Evolutionary conservation across 2,329 filamentous ascomycete species (phyloP).

Genomic region (Aspergillus ochraceus): DNA sequence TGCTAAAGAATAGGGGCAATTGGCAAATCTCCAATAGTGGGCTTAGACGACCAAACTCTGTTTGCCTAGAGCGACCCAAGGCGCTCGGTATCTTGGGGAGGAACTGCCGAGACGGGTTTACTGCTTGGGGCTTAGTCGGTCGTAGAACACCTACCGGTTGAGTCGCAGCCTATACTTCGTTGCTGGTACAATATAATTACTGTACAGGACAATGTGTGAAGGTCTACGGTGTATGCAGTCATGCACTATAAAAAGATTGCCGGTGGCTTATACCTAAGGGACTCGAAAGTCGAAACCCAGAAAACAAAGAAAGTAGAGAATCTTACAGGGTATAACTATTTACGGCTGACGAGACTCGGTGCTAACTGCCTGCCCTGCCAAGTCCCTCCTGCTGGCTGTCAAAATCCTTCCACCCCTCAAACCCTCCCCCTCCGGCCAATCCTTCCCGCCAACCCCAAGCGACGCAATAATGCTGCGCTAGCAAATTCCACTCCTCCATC

Average conservation of each 20-base stretch:
- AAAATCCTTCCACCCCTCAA: constrained; percentile 39
- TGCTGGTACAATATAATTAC: too few relatives aligned
- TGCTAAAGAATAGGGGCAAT: neutral
- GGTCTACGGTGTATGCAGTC: too few relatives aligned
- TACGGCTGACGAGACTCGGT: too few relatives aligned
- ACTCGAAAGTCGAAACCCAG: neutral
- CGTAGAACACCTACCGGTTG: too few relatives aligned
- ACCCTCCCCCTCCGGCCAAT: constrained; percentile 19
- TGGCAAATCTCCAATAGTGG: neutral
- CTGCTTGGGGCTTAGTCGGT: too few relatives aligned
- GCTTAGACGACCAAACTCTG: neutral
- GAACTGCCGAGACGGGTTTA: neutral
- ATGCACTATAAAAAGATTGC: too few relatives aligned
- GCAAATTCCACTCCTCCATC: constrained; percentile 86
- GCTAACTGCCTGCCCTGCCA: neutral
- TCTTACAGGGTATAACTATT: neutral
- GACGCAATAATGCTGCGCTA: constrained; percentile 86
- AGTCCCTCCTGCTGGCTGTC: constrained; percentile 24
- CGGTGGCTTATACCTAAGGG: too few relatives aligned
- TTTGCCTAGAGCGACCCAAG: neutral
- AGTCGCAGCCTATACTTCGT: too few relatives aligned
- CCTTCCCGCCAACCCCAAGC: constrained; percentile 76
- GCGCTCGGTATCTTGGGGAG: neutral
- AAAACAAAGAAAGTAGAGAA: neutral
- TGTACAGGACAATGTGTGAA: too few relatives aligned